A percentile compares a stretch with the other conserved stretches of the same genome.
phyloP scores from a whole-genome alignment of 352 stramenopile species.

The Phytophthora tubulina region DNA sequence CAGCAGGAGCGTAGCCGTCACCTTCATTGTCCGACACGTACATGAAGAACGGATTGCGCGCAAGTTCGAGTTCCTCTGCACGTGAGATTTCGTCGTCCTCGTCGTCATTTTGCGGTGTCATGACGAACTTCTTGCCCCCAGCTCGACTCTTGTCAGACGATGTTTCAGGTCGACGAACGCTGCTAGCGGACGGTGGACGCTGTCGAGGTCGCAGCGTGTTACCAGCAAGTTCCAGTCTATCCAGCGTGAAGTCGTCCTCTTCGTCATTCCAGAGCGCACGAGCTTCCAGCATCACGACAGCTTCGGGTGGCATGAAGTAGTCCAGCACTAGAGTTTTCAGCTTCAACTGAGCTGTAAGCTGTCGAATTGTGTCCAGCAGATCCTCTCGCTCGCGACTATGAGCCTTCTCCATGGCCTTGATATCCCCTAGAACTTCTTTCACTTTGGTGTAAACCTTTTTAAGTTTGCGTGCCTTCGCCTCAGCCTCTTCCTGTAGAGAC shows the following conservation, averaged over 20 bases:
- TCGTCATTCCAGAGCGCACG: conserved; percentile 77
- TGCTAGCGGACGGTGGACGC: conserved; percentile 75
- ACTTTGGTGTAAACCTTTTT: conserved; percentile 95
- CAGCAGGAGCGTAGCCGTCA: conserved; percentile 78
- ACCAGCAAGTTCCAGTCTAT: conserved; percentile 80
- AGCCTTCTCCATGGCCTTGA: conserved; percentile 95
- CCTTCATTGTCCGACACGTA: conserved; percentile 87
- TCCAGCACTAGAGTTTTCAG: conserved; percentile 95
- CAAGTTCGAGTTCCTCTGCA: conserved; percentile 74
- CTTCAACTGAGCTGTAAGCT: conserved; percentile 96
- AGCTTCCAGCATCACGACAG: conserved; percentile 62
- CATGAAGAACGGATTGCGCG: conserved; percentile 84
- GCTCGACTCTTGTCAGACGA: conserved; percentile 67
- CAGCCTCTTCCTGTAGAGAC: conserved; percentile 93
- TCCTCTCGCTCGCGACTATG: conserved; percentile 94
- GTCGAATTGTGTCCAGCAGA: conserved; percentile 95
- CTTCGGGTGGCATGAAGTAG: conserved; percentile 90
- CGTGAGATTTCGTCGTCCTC: conserved; percentile 73
- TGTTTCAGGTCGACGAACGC: conserved; percentile 73
- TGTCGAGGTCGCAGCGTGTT: conserved; percentile 72
- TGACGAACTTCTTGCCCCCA: conserved; percentile 51
- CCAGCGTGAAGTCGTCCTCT: conserved; percentile 77
- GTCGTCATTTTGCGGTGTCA: conserved; percentile 31
- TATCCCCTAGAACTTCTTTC: conserved; percentile 91
- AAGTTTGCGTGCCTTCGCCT: conserved; percentile 96